Conservation (phyloP, 805 yeast species). For the Starmerella vitae region DNA sequence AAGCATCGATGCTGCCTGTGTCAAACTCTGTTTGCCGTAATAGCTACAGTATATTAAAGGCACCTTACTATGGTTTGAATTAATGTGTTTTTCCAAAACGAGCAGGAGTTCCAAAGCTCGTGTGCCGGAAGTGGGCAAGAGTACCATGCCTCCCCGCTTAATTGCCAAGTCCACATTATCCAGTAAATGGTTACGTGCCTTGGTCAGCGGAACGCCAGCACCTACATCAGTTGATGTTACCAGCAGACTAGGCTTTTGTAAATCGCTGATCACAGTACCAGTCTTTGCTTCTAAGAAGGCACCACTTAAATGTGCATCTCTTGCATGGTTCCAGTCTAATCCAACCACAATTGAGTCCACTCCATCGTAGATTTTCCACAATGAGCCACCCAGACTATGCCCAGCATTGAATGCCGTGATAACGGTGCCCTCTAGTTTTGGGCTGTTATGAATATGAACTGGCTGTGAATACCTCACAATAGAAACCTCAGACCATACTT, state of each 20-base stretch:
- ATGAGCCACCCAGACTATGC: conserved; percentile 83
- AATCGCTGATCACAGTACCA: conserved; percentile 47
- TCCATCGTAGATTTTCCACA: conserved; percentile 65
- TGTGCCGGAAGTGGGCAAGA: conserved; percentile 74
- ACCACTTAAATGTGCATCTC: conserved; percentile 68
- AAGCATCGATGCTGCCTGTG: conserved; percentile 75
- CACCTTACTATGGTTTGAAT: conserved; percentile 30
- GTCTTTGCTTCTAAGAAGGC: conserved; percentile 42
- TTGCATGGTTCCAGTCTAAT: conserved; percentile 89
- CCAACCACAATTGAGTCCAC: conserved; percentile 78
- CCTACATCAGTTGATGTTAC: conserved; percentile 51
- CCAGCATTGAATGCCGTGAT: conserved; percentile 85
- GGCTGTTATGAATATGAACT: conserved; percentile 10
- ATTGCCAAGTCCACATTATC: conserved; percentile 51
- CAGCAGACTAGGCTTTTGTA: conserved; percentile 68
- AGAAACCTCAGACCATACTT: conserved; percentile 56
- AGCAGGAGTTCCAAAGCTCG: conserved; percentile 69
- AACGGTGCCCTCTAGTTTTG: conserved; percentile 24
- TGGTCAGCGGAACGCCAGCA: conserved; percentile 33
- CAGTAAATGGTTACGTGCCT: conserved; percentile 43
- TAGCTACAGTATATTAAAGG: conserved; percentile 69
- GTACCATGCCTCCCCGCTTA: conserved; percentile 62
- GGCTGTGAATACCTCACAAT: conserved; percentile 72
- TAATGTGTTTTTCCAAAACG: conserved; percentile 53
- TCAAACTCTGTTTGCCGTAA: conserved; percentile 62